Conservation (phyloP, 129 eudicot species). For the Escallonia herrerae region DNA sequence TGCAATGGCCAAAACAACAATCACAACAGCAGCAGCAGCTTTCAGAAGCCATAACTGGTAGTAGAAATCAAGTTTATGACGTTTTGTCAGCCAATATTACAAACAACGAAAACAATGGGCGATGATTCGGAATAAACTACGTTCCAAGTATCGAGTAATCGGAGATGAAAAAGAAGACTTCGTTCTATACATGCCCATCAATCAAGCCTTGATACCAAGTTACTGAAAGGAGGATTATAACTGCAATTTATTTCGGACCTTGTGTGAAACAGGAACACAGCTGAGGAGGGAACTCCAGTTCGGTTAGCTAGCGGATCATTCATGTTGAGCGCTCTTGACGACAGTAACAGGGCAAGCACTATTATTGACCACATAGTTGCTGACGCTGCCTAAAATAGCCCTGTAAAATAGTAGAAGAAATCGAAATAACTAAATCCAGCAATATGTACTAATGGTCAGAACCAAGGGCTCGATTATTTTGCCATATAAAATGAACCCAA, state of each 20-base stretch:
- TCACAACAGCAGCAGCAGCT: background rate
- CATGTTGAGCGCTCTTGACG: constrained; percentile 36
- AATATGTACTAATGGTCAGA: too few relatives aligned
- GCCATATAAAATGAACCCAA: too few relatives aligned
- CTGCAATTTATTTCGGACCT: background rate
- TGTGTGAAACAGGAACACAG: background rate
- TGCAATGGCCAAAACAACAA: too few relatives aligned
- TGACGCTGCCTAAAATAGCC: constrained; percentile 86
- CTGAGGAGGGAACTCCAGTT: background rate
- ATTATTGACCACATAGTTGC: constrained; percentile 71
- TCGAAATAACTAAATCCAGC: background rate
- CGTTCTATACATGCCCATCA: too few relatives aligned
- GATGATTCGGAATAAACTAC: too few relatives aligned
- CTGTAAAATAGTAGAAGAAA: constrained; percentile 23
- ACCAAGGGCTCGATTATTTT: too few relatives aligned
- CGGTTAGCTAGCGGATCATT: background rate
- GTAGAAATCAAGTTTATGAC: too few relatives aligned
- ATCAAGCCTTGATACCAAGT: background rate
- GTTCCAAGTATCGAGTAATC: too few relatives aligned
- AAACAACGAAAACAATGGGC: background rate
- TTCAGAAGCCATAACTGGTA: background rate
- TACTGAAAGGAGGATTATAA: background rate
- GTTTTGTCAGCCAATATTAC: background rate
- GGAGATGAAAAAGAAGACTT: too few relatives aligned
- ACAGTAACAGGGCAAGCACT: constrained; percentile 83